Conservation (phyloP, 23 red algal species). For the Pyropia haitanensis region DNA sequence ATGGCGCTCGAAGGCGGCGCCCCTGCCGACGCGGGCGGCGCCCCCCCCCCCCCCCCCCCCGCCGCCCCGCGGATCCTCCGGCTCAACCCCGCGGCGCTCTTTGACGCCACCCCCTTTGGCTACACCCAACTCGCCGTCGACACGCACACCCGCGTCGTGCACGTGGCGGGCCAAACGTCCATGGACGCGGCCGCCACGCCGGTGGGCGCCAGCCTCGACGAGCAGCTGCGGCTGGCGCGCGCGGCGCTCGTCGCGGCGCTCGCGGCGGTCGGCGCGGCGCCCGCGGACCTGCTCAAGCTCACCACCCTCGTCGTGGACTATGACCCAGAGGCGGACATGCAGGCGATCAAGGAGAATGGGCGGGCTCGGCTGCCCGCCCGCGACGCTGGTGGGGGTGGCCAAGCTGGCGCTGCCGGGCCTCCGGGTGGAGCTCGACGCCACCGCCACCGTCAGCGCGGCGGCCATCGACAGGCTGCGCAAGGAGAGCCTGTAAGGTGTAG, state of each 20-base stretch:
- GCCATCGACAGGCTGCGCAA: too few species aligned
- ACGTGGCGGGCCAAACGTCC: conserved; percentile 29
- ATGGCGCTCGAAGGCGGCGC: too few species aligned
- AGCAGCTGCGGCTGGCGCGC: conserved; percentile 15
- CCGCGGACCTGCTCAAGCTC: conserved; percentile 10
- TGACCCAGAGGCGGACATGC: conserved; percentile 2
- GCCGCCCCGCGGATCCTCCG: not conserved
- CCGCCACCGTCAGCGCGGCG: too few species aligned
- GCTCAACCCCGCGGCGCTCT: conserved; percentile 29
- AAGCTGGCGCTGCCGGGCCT: conserved; percentile 1
- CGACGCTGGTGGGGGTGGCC: conserved; percentile 1
- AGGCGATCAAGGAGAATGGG: not conserved
- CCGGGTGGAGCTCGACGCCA: conserved; percentile 9
- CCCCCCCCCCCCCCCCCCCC: too few species aligned
- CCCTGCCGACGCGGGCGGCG: too few species aligned
- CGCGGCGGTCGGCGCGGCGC: conserved; percentile 4
- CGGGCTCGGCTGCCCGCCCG: not conserved
- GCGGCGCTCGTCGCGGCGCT: conserved; percentile 10
- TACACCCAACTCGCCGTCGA: conserved; percentile 31
- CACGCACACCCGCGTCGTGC: conserved; percentile 8
- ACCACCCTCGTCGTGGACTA: conserved; percentile 21
- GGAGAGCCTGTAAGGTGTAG: too few species aligned
- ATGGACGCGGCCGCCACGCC: conserved; percentile 13
- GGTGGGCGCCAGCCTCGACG: conserved; percentile 11
- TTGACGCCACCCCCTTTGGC: conserved; percentile 28